Conservation (phyloP, 2,329 filamentous ascomycete species). For the Colletotrichum gigasporum region DNA sequence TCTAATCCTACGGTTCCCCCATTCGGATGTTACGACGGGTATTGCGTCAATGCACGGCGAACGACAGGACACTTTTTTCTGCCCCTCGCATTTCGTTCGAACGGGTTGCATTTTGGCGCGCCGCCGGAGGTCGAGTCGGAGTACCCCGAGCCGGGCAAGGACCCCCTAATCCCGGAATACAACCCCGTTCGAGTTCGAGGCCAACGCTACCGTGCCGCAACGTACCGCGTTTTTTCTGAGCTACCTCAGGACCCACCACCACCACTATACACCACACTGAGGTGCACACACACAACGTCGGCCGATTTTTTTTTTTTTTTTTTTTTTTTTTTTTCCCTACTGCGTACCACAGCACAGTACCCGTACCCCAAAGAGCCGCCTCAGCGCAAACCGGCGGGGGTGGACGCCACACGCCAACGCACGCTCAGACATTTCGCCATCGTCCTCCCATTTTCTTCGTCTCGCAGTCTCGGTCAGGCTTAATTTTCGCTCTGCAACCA, state of each 20-base stretch:
- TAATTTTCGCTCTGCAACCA: slow-evolving; percentile 17
- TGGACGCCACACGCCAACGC: neutral
- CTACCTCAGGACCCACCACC: neutral
- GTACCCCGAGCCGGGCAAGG: slow-evolving; percentile 13
- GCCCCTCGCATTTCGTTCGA: neutral
- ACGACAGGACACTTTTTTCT: neutral
- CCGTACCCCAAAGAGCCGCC: neutral
- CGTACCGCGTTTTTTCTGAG: neutral
- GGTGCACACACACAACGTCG: neutral
- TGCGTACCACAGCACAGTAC: neutral
- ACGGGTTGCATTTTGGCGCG: neutral
- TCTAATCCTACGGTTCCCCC: neutral
- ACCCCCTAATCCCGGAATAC: slow-evolving; percentile 14
- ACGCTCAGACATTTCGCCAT: slow-evolving; percentile 18
- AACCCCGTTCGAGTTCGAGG: slow-evolving; percentile 4
- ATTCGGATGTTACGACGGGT: neutral
- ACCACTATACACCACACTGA: too few relatives aligned
- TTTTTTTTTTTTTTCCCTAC: neutral
- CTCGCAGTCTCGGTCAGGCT: too few relatives aligned
- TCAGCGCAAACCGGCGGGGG: slow-evolving; percentile 2
- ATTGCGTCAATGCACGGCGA: slow-evolving; percentile 8
- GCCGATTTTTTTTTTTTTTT: neutral
- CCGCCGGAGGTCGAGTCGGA: slow-evolving; percentile 1
- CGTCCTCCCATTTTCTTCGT: neutral
- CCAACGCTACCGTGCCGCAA: neutral